Base-by-base conservation (phyloP, 148 eudicot genomes). In the Tetragonia tetragonoides region DNA sequence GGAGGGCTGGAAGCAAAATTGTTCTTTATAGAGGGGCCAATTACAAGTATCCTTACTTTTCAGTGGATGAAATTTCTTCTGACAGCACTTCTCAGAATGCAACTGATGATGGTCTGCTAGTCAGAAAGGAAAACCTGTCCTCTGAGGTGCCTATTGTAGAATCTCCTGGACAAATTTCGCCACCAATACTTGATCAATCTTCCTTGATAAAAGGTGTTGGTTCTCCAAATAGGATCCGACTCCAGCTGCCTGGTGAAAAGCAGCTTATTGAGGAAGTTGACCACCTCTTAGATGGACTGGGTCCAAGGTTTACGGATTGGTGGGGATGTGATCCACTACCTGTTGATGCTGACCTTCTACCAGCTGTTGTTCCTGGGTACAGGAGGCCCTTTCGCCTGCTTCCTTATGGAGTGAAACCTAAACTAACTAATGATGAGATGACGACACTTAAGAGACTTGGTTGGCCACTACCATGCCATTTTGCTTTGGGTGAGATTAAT, bases 291-390 rank as follows among this genome's bases (percentile, higher is more conserved):
- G 97, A 95, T 73, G 97, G 97, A 76, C 85, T 95, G 70, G 99
- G 99, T 70, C 99, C 97, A 46, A 92, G 99, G 63, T 95, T 91
- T 81, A 87, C 84, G 51, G 97, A 90, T 86, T 95, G 99, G 99
- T 95, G 97, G 97, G 97, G 99, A 39, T 87, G 79, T 81, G 97
- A 95, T 72, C 99, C 99, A 59, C 72, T 93, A 68, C 99, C 99
- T 73, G 82, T 95, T 85, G 99, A 95, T 89, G 97, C 90, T 59
- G 99, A 95, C 86, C 97, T 93, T 83, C 86, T 95, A 78, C 97
- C 99, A 54, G 97, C 97, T 56, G 81, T 85, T 79, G 83, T 91
- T 85, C 87, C 97, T 86, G 95, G 97, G 73, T 90, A 87, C 77
- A 87, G 88, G 77, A 91, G 79, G 74, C 99, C 97, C 72, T 95